A percentile compares a stretch with the other conserved stretches of the same genome.
Conservation (phyloP, 768 basidiomycete species). For the Hericium erinaceus region DNA sequence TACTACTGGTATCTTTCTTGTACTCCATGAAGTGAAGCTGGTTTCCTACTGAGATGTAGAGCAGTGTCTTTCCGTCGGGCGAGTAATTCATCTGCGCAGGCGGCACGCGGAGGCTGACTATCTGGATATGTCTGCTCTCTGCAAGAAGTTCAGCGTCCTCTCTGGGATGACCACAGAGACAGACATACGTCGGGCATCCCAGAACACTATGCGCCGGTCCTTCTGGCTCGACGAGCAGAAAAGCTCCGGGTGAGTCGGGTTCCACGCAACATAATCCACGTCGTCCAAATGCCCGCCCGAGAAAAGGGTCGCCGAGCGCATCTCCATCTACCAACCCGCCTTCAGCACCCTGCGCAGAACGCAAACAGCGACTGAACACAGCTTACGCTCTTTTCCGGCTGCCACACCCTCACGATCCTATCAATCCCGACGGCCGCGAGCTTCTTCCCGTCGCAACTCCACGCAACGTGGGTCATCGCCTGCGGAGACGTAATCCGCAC, state of each 20-base stretch:
- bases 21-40: constrained; percentile 53
- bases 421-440: constrained; percentile 78
- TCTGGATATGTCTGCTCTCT: constrained; percentile 68
- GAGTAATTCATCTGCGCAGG: constrained; percentile 63
- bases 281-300: constrained; percentile 70
- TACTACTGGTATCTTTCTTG: constrained; percentile 37
- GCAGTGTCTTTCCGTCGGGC: constrained; percentile 57
- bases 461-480: constrained; percentile 66
- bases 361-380: constrained; percentile 16
- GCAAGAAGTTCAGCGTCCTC: not conserved
- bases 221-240: constrained; percentile 75
- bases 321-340: constrained; percentile 46
- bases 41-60: constrained; percentile 54
- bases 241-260: constrained; percentile 75
- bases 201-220: constrained; percentile 69
- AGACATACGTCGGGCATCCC: constrained; percentile 73
- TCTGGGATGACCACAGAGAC: not conserved
- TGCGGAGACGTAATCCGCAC: constrained; percentile 56
- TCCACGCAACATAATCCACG: constrained; percentile 79
- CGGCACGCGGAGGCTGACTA: constrained; percentile 44
- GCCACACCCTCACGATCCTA: constrained; percentile 68
- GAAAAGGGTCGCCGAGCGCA: constrained; percentile 53
- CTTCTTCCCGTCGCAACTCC: constrained; percentile 79
- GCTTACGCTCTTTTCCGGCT: constrained; percentile 62
- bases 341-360: not conserved